Evolutionary conservation across 495 filamentous ascomycete species (phyloP).

Genomic region (Bathelium albidoporum): DNA sequence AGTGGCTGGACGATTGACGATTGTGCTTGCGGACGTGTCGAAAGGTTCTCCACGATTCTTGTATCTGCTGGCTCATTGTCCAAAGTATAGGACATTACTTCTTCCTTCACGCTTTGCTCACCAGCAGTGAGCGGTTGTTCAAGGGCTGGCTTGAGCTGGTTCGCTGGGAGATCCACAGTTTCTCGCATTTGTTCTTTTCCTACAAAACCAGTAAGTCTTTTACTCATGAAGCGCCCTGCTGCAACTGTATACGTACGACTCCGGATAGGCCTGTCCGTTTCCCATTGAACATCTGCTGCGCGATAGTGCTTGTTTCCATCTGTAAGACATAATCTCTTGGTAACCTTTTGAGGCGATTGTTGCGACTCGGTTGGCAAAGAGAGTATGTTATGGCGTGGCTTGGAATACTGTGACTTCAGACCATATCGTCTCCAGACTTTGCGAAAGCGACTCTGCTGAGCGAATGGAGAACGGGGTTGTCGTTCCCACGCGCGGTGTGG

Average conservation of each 20-base stretch:
- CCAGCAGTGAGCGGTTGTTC: not conserved
- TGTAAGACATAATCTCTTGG: not conserved
- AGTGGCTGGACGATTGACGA: not conserved
- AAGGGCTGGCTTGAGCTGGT: not conserved
- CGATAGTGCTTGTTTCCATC: not conserved
- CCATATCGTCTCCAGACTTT: constrained; percentile 30
- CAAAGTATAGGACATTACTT: not conserved
- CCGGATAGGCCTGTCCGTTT: not conserved
- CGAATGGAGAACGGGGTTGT: constrained; percentile 19
- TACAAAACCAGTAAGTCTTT: not conserved
- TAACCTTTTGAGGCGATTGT: constrained; percentile 2
- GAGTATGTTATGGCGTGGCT: not conserved
- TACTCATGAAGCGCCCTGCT: not conserved
- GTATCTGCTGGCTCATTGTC: not conserved
- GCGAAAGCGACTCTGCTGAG: constrained; percentile 17
- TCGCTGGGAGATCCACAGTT: not conserved
- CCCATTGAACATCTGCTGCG: not conserved
- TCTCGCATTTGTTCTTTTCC: not conserved
- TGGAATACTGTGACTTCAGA: not conserved
- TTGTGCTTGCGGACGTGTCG: not conserved
- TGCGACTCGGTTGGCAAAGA: not conserved
- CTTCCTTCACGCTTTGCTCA: not conserved
- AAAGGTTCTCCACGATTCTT: not conserved
- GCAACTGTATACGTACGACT: not conserved
- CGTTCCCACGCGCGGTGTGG: constrained; percentile 32